Evolutionary conservation across 2,329 filamentous ascomycete species (phyloP).

Genomic region (Xylariaceae sp.): DNA sequence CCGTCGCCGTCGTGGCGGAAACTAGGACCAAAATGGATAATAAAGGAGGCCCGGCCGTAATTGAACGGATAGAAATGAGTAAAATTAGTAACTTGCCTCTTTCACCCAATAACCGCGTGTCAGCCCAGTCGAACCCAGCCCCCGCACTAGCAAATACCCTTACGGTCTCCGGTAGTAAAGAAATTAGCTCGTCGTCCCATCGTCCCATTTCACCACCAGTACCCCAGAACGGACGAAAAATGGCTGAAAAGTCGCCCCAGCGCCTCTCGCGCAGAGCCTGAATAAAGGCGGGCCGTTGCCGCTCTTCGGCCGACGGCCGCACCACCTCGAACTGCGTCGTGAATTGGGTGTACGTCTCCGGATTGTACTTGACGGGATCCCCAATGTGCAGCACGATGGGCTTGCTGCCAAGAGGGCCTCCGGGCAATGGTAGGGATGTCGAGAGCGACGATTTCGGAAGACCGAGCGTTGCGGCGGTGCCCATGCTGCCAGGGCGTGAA

Average conservation of each 20-base stretch:
- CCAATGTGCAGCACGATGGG: slow-evolving; percentile 75
- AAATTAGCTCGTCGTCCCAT: slow-evolving; percentile 63
- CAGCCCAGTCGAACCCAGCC: slow-evolving; percentile 65
- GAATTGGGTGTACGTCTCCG: slow-evolving; percentile 49
- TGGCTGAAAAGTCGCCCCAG: slow-evolving; percentile 57
- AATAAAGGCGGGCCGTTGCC: slow-evolving; percentile 52
- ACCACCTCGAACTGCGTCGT: slow-evolving; percentile 50
- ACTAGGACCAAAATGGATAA: neutral
- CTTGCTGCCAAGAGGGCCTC: slow-evolving; percentile 31
- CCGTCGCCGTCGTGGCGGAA: neutral
- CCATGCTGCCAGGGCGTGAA: slow-evolving; percentile 29
- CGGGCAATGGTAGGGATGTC: slow-evolving; percentile 24
- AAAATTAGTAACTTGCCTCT: slow-evolving; percentile 47
- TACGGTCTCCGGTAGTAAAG: slow-evolving; percentile 54
- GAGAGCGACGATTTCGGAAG: slow-evolving; percentile 13
- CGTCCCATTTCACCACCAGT: slow-evolving; percentile 67
- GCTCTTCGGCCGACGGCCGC: slow-evolving; percentile 53
- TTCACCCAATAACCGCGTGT: slow-evolving; percentile 61
- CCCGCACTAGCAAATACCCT: slow-evolving; percentile 63
- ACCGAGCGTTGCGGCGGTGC: slow-evolving; percentile 21
- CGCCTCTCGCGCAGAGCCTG: slow-evolving; percentile 51
- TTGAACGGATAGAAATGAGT: neutral
- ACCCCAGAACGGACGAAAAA: slow-evolving; percentile 65
- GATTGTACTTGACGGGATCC: slow-evolving; percentile 60
- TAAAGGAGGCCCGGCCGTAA: neutral